Evolutionary conservation across 1,139 yeast species (phyloP).

Genomic region (Suhomyces yuchorum): DNA sequence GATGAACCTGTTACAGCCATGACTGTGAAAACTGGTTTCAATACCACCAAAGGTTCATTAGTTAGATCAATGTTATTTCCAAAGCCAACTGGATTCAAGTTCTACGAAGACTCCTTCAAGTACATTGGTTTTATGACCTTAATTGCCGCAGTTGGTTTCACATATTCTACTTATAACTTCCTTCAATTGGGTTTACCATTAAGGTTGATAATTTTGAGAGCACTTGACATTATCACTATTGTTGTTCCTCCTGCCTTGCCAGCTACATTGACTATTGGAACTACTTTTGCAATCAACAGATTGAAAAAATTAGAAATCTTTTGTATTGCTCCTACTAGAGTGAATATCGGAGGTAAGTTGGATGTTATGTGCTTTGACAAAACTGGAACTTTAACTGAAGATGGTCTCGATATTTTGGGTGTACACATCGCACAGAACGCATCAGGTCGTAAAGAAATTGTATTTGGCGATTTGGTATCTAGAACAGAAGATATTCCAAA

Average conservation of each 20-base stretch:
- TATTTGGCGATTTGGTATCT: slow-evolving; percentile 50
- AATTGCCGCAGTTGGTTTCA: slow-evolving; percentile 83
- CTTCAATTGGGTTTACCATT: slow-evolving; percentile 71
- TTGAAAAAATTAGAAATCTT: slow-evolving; percentile 65
- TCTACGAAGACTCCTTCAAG: slow-evolving; percentile 90
- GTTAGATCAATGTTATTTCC: slow-evolving; percentile 96
- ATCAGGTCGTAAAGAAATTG: slow-evolving; percentile 50
- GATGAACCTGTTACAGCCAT: slow-evolving; percentile 83
- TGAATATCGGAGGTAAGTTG: slow-evolving; percentile 90
- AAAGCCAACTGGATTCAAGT: slow-evolving; percentile 89
- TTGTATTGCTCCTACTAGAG: slow-evolving; percentile 91
- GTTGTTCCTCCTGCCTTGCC: slow-evolving; percentile 99
- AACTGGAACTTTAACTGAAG: slow-evolving; percentile 97
- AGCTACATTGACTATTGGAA: slow-evolving; percentile 94
- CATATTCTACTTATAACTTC: slow-evolving; percentile 81
- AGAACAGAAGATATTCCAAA: slow-evolving; percentile 19
- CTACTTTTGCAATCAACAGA: slow-evolving; percentile 84
- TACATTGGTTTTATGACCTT: slow-evolving; percentile 93
- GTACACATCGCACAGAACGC: slow-evolving; percentile 66
- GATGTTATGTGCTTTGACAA: slow-evolving; percentile 93
- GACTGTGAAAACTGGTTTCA: slow-evolving; percentile 87
- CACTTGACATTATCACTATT: slow-evolving; percentile 89
- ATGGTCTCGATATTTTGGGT: slow-evolving; percentile 91
- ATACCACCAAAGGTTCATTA: slow-evolving; percentile 94
- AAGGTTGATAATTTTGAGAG: slow-evolving; percentile 75